Conservation (phyloP, 768 basidiomycete genomes). For the Termitomyces bulborhizus region DNA sequence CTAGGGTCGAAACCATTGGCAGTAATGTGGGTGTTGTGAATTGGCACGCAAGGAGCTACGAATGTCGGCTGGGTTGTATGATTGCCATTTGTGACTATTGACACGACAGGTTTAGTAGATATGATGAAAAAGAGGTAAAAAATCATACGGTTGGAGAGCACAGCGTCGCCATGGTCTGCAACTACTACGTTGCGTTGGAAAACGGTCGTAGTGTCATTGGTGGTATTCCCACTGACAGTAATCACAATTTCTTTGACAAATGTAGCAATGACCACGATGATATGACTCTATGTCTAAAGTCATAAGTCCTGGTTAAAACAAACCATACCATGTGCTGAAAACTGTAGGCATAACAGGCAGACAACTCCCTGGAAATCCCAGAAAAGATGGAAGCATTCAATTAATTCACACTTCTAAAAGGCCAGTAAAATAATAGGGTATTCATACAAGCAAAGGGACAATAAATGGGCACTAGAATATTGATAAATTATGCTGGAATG, state of each 20-base stretch:
- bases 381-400: too few species aligned
- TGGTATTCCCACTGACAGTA: conserved; percentile 40
- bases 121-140: not conserved
- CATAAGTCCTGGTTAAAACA: too few species aligned
- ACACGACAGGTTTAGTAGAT: not conserved
- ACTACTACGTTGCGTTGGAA: conserved; percentile 41
- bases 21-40: conserved; percentile 37
- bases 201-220: conserved; percentile 33
- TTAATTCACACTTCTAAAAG: too few species aligned
- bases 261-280: not conserved
- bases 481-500: too few species aligned
- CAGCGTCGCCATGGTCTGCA: conserved; percentile 40
- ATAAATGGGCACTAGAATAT: too few species aligned
- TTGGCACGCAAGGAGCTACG: conserved; percentile 45
- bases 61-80: conserved; percentile 57
- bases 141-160: conserved; percentile 50
- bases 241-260: conserved; percentile 36
- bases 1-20: conserved; percentile 56
- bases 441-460: too few species aligned
- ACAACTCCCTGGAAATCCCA: too few species aligned
- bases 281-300: too few species aligned
- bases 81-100: conserved; percentile 44
- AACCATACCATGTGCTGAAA: too few species aligned
- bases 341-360: too few species aligned
- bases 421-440: too few species aligned